A percentile compares a stretch with the other conserved stretches of the same genome.
phyloP scores from a whole-genome alignment of 805 yeast genomes.

The Pichia rugopelliculosa region DNA sequence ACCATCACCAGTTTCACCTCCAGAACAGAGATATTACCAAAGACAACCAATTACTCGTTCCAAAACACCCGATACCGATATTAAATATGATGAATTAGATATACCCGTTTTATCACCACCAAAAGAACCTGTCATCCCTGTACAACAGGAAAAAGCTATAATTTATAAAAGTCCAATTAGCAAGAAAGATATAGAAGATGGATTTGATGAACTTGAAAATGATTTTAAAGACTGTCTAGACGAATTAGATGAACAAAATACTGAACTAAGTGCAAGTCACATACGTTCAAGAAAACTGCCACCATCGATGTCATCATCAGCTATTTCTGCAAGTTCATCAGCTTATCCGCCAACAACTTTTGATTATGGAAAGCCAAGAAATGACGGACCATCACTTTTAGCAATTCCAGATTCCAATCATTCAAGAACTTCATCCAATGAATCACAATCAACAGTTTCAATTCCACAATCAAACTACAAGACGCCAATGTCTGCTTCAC shows the following conservation, averaged over 20 bases:
- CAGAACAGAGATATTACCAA: neutral
- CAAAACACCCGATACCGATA: neutral
- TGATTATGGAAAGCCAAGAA: neutral
- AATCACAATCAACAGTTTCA: neutral
- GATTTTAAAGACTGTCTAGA: conserved; percentile 21
- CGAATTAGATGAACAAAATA: conserved; percentile 1
- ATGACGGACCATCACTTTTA: neutral
- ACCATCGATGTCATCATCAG: neutral
- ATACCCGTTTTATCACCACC: conserved; percentile 4
- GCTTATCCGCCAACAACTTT: neutral
- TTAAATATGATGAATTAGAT: neutral
- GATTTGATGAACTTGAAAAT: conserved; percentile 23
- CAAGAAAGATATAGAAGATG: conserved; percentile 16
- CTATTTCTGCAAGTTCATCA: conserved; percentile 1
- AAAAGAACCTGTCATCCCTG: neutral
- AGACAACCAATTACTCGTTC: neutral
- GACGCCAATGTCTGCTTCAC: neutral
- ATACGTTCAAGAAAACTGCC: neutral
- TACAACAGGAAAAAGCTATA: neutral
- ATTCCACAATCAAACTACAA: neutral
- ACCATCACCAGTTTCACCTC: neutral
- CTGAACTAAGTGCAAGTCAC: neutral
- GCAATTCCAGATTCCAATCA: neutral
- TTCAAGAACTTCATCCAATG: neutral
- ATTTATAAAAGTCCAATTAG: conserved; percentile 17